Evolutionary conservation across 2,329 filamentous ascomycete genomes (phyloP).

Genomic region (Colletotrichum tanaceti): DNA sequence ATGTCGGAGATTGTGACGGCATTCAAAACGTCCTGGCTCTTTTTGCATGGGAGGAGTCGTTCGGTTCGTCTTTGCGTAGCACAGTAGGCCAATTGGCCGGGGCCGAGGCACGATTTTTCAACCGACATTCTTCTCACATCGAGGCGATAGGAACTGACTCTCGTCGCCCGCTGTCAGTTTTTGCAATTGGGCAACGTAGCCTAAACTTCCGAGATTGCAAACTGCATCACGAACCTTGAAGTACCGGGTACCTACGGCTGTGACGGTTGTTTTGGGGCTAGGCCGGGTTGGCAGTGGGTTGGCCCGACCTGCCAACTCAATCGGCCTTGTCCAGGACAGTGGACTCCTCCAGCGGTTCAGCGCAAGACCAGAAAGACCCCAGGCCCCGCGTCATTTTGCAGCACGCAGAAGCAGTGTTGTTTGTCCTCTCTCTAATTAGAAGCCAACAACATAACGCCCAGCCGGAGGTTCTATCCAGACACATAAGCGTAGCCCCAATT

Average conservation of each 20-base stretch:
- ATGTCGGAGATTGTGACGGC: slow-evolving; percentile 35
- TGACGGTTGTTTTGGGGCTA: slow-evolving; percentile 38
- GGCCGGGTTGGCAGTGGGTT: slow-evolving; percentile 36
- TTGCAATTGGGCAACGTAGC: slow-evolving; percentile 38
- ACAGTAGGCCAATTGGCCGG: slow-evolving; percentile 36
- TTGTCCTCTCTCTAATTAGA: background rate
- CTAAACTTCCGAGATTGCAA: slow-evolving; percentile 39
- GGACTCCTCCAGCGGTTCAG: background rate
- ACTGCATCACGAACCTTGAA: slow-evolving; percentile 27
- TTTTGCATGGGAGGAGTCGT: background rate
- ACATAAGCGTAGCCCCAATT: background rate
- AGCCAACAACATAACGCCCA: background rate
- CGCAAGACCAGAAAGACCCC: slow-evolving; percentile 14
- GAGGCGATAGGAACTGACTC: slow-evolving; percentile 13
- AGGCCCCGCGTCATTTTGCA: slow-evolving; percentile 13
- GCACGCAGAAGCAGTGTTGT: slow-evolving; percentile 3
- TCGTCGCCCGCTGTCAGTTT: slow-evolving; percentile 5
- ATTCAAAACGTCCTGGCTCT: slow-evolving; percentile 9
- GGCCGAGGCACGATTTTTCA: slow-evolving; percentile 32
- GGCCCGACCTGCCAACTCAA: slow-evolving; percentile 25
- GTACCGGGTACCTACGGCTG: slow-evolving; percentile 36
- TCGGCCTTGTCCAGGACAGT: slow-evolving; percentile 18
- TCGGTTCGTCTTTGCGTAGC: slow-evolving; percentile 15
- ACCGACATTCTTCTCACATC: slow-evolving; percentile 24
- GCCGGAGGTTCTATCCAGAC: slow-evolving; percentile 6